Base-by-base conservation (phyloP, 345 rosid genomes). In the Euphorbia pulcherrima region DNA sequence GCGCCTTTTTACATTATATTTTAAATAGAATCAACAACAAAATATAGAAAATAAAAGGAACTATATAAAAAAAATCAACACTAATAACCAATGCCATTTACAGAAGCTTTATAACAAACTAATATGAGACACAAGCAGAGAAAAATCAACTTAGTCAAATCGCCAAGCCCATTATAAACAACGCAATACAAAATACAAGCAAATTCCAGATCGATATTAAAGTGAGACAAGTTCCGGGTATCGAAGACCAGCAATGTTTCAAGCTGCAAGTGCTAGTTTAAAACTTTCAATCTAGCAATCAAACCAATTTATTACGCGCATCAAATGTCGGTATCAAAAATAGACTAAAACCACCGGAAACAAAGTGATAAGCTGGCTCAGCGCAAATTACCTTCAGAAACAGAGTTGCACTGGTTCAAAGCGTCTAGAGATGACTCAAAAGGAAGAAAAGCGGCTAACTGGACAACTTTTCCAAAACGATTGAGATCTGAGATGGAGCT, bases 321-420 rank as follows among this genome's bases (percentile, higher is more conserved):
- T 7, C 3, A n/a, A 23, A 0, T 24, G 24, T 23, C 5, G 9
- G 11, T 13, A 11, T 54, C 59, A 6, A 7, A 0, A 47, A 47
- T 0, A n/a, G 52, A 14, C 52, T 2, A 50, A 23, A 39, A 40
- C 29, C 11, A 55, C 16, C 0, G 17, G 14, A 14, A 44, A 44
- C 2, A 47, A n/a, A 20, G 13, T 41, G 18, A 29, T 17, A 11
- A 3, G 57, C 1, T 54, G 29, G 8, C 12, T 33, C 8, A 5
- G 13, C 12, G 37, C 1, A 21, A 26, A 11, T 52, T 46, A 88
- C 92, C 96, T 90, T 90, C 91, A 24, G 92, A 87, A 37, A 91
- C 82, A n/a, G 96, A 87, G 80, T 86, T 91, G 77, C 85, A 79
- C 81, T 87, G 96, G 64, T 81, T 88, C 14, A 91, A 89, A 57